Evolutionary conservation across 1,139 yeast genomes (phyloP).

Genomic region (Geotrichum citri-aurantii): DNA sequence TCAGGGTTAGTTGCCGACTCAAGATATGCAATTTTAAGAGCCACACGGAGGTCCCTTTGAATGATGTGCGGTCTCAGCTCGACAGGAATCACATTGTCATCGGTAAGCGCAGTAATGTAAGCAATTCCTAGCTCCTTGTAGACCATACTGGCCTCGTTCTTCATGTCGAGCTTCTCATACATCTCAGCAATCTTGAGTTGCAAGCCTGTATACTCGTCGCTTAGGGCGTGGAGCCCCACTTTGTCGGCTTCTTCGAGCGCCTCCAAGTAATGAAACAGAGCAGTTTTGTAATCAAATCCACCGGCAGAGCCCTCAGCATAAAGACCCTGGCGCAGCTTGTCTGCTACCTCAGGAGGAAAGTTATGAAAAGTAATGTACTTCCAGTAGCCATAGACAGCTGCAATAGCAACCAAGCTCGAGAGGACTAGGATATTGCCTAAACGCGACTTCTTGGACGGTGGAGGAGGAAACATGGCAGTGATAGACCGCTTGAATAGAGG

Average conservation of each 20-base stretch:
- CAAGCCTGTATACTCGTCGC: constrained; percentile 77
- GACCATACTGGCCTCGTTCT: constrained; percentile 56
- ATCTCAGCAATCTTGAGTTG: constrained; percentile 82
- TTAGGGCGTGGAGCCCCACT: constrained; percentile 45
- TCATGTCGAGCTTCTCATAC: constrained; percentile 62
- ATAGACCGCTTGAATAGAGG: background rate
- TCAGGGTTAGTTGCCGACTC: constrained; percentile 45
- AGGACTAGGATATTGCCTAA: background rate
- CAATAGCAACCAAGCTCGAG: constrained; percentile 2
- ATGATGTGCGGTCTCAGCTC: constrained; percentile 49
- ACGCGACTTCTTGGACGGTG: constrained; percentile 1
- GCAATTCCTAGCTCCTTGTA: constrained; percentile 63
- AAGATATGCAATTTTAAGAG: constrained; percentile 59
- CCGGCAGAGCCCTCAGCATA: constrained; percentile 73
- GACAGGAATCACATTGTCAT: constrained; percentile 34
- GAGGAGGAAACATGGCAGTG: constrained; percentile 12
- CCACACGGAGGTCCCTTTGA: constrained; percentile 65
- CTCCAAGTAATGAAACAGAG: constrained; percentile 61
- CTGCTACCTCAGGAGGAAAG: constrained; percentile 59
- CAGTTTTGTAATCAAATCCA: constrained; percentile 56
- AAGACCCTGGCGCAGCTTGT: constrained; percentile 61
- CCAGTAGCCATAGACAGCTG: constrained; percentile 12
- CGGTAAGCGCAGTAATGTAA: constrained; percentile 51
- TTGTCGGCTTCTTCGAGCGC: constrained; percentile 44
- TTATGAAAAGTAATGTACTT: constrained; percentile 30